Conservation (phyloP, 176 grass and related monocot species). For the Stipa capillata region DNA sequence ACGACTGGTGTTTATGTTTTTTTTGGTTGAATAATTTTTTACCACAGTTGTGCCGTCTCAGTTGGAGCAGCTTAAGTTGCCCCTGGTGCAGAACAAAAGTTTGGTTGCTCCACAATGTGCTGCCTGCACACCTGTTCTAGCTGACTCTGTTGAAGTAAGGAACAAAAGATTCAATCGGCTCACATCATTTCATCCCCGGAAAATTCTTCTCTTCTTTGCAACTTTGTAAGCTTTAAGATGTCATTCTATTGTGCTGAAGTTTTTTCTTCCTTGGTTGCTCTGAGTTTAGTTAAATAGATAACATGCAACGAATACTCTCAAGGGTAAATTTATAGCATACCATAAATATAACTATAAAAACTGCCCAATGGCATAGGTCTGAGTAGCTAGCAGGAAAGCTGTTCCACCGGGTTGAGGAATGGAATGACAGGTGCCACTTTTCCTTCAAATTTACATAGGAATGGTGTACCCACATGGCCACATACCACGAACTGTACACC, state of each 20-base stretch:
- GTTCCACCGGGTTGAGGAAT: too few species aligned
- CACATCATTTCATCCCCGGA: conserved; percentile 49
- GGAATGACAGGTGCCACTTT: too few species aligned
- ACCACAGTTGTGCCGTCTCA: conserved; percentile 69
- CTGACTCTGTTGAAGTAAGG: conserved; percentile 58
- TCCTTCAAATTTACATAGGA: not conserved
- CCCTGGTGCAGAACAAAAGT: conserved; percentile 49
- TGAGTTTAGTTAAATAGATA: not conserved
- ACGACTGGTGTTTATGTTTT: not conserved
- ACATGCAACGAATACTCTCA: not conserved
- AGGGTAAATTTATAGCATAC: not conserved
- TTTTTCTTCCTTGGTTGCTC: not conserved
- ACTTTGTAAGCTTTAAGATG: conserved; percentile 49
- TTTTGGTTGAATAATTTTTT: not conserved
- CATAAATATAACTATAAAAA: not conserved
- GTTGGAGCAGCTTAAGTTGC: conserved; percentile 61
- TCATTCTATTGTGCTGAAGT: not conserved
- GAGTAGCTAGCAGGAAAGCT: not conserved
- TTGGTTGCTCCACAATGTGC: conserved; percentile 26
- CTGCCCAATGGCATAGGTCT: too few species aligned
- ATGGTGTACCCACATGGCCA: too few species aligned
- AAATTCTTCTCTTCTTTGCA: conserved; percentile 85
- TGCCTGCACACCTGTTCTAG: conserved; percentile 34
- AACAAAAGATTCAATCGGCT: conserved; percentile 59
- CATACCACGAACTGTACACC: not conserved